phyloP scores from a whole-genome alignment of 306 rosid species.

The Corylus americana region DNA sequence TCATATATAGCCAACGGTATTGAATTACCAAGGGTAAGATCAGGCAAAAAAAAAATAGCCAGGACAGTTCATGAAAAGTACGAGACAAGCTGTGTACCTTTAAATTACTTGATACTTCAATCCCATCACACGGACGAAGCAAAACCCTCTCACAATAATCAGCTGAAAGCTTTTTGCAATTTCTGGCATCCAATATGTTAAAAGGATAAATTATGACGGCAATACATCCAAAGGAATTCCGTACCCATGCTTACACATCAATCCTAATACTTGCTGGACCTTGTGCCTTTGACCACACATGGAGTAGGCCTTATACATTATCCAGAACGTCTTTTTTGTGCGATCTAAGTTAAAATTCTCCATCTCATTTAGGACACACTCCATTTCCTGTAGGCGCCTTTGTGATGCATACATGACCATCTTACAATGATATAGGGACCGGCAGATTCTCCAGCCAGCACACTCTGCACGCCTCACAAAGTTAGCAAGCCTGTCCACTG shows the following conservation, averaged over 20 bases:
- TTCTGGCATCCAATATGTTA: conserved; percentile 21
- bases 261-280: conserved; percentile 58
- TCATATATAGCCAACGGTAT: neutral
- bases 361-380: conserved; percentile 66
- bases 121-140: conserved; percentile 3
- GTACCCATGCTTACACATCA: conserved; percentile 78
- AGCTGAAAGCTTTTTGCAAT: conserved; percentile 18
- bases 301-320: conserved; percentile 58
- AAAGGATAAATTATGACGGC: conserved; percentile 36
- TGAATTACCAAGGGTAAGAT: neutral
- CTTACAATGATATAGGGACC: conserved; percentile 78
- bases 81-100: conserved; percentile 35
- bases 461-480: conserved; percentile 65
- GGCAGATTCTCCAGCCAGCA: conserved; percentile 65
- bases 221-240: conserved; percentile 49
- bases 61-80: neutral
- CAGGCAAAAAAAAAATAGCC: neutral
- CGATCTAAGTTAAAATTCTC: conserved; percentile 29
- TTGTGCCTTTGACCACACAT: conserved; percentile 46
- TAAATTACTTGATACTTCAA: conserved; percentile 13
- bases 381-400: conserved; percentile 61
- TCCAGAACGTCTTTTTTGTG: conserved; percentile 61
- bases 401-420: conserved; percentile 66
- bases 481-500: conserved; percentile 56
- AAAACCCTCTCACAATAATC: conserved; percentile 10